phyloP scores from a whole-genome alignment of 2,329 filamentous ascomycete genomes.

The Colletotrichum australisinense region DNA sequence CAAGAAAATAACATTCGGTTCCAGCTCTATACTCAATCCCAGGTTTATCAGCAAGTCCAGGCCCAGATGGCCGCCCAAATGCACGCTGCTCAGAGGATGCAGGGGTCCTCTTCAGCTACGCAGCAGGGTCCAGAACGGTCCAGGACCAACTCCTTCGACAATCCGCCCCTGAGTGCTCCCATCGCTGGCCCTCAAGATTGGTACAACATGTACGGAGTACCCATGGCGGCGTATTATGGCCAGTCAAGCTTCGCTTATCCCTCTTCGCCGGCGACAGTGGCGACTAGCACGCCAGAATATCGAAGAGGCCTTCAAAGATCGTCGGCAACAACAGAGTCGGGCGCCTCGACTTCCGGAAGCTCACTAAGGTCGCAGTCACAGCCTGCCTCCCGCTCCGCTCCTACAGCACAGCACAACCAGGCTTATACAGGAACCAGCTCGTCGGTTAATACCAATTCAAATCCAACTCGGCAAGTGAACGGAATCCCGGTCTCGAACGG shows the following conservation, averaged over 20 bases:
- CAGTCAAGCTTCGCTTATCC: conserved; percentile 66
- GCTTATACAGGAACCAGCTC: conserved; percentile 28
- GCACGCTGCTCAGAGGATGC: conserved; percentile 35
- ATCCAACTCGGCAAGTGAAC: conserved; percentile 54
- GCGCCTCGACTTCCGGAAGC: conserved; percentile 60
- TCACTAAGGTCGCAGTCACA: conserved; percentile 75
- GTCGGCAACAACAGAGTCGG: conserved; percentile 59
- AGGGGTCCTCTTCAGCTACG: conserved; percentile 20
- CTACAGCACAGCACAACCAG: conserved; percentile 30
- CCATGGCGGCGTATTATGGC: conserved; percentile 56
- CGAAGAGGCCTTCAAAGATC: conserved; percentile 69
- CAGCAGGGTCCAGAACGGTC: conserved; percentile 59
- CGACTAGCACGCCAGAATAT: conserved; percentile 59
- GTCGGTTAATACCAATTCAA: conserved; percentile 8
- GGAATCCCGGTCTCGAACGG: conserved; percentile 66
- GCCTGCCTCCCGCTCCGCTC: conserved; percentile 62
- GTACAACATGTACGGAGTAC: conserved; percentile 61
- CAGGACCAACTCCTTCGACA: conserved; percentile 73
- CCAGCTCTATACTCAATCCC: conserved; percentile 37
- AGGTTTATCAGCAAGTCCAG: conserved; percentile 36
- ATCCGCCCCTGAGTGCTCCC: conserved; percentile 68
- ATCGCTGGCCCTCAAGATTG: conserved; percentile 62
- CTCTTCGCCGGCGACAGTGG: conserved; percentile 62
- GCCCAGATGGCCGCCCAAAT: conserved; percentile 36
- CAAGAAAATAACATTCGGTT: conserved; percentile 33